Conservation (phyloP, 2,329 filamentous ascomycete species). For the Phaeosphaeriaceae sp. region DNA sequence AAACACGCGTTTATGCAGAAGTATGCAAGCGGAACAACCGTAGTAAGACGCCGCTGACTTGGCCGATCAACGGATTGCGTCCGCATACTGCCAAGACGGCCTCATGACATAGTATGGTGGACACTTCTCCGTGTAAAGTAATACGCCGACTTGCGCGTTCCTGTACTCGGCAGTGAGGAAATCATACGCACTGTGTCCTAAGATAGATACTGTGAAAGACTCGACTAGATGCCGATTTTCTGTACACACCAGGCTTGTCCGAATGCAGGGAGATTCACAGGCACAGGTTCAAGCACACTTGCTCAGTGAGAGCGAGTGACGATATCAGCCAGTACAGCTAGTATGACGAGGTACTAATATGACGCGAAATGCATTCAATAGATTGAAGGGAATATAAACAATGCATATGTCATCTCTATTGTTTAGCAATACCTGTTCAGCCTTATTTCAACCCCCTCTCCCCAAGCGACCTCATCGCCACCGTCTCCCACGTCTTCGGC, state of each 20-base stretch:
- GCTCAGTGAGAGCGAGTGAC: too few relatives aligned
- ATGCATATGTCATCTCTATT: neutral
- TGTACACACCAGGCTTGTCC: too few relatives aligned
- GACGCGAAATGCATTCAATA: neutral
- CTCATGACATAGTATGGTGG: neutral
- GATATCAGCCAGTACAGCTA: too few relatives aligned
- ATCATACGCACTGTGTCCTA: too few relatives aligned
- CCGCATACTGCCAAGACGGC: neutral
- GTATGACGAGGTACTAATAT: too few relatives aligned
- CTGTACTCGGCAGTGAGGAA: neutral
- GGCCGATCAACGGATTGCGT: neutral
- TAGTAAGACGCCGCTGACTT: neutral
- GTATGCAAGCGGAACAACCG: neutral
- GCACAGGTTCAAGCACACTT: neutral
- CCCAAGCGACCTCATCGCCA: neutral
- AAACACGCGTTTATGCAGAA: neutral
- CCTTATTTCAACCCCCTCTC: conserved; percentile 2
- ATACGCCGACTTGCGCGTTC: neutral
- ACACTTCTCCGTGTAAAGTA: neutral
- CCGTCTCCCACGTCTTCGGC: neutral
- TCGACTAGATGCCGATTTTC: too few relatives aligned
- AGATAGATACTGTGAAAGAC: too few relatives aligned
- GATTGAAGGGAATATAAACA: neutral
- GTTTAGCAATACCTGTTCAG: neutral
- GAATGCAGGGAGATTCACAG: neutral